Conservation (phyloP, 2,329 filamentous ascomycete genomes). For the Coniella vitis region DNA sequence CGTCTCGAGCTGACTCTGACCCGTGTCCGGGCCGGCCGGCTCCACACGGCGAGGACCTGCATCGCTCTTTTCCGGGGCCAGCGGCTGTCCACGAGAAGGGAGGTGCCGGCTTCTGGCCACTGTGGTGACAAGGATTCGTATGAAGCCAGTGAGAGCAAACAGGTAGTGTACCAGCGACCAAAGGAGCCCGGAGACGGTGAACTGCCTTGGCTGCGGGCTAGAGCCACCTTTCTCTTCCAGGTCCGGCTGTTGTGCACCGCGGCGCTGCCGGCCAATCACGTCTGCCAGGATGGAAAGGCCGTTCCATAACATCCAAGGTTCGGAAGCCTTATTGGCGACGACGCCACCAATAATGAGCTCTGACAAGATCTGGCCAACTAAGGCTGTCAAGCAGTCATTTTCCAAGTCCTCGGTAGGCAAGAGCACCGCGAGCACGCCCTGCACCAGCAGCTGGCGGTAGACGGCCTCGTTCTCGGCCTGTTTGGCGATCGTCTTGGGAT, state of each 20-base stretch:
- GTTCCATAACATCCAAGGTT: conserved; percentile 88
- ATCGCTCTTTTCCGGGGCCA: conserved; percentile 20
- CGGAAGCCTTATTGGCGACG: conserved; percentile 70
- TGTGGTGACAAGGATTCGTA: conserved; percentile 60
- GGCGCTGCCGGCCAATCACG: conserved; percentile 26
- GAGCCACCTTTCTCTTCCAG: conserved; percentile 15
- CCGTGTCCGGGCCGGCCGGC: conserved; percentile 18
- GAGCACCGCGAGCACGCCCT: conserved; percentile 73
- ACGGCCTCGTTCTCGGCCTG: conserved; percentile 72
- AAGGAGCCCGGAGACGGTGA: conserved; percentile 43
- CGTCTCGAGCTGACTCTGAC: conserved; percentile 17
- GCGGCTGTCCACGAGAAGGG: conserved; percentile 40
- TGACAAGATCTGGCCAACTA: conserved; percentile 82
- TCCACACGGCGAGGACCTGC: conserved; percentile 20
- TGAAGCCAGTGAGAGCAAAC: conserved; percentile 49
- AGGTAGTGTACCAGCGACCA: conserved; percentile 50
- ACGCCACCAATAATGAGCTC: conserved; percentile 84
- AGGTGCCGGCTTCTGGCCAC: conserved; percentile 62
- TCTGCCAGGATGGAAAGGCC: conserved; percentile 65
- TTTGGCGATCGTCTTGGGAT: conserved; percentile 43
- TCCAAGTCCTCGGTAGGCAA: conserved; percentile 89
- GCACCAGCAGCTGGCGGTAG: conserved; percentile 84
- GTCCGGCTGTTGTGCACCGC: conserved; percentile 7
- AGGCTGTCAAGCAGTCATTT: conserved; percentile 74
- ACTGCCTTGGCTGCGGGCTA: conserved; percentile 17